Base-by-base conservation (phyloP, 768 basidiomycete genomes). In the Suillus tomentosus region DNA sequence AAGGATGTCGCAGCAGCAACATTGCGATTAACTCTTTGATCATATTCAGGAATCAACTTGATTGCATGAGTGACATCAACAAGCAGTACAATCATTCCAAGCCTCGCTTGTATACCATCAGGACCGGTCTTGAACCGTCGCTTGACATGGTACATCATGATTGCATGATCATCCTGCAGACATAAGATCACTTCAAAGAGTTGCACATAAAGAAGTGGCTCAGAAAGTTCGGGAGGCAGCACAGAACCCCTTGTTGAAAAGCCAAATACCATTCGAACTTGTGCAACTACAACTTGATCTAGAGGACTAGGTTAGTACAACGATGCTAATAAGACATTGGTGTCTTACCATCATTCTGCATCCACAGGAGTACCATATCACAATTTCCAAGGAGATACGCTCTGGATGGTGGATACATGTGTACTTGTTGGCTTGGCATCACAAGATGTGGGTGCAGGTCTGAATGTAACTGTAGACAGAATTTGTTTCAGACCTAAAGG, bases 31-130 rank as follows among this genome's bases (percentile, higher is more conserved):
- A 60, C 17, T 36, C 15, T 4, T 34, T 27, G 11, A 24, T 42
- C 59, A 60, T 60, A 60, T 17, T 40, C 59, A 60, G 59, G 59
- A 47, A 60, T 43, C 39, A 60, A 37, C 22, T 60, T 22, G 5
- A 60, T 43, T 1, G 59, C 17, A 19, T 60, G 59, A 27, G 59
- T 60, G 13, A 60, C 45, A 24, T 42, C 19, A 10, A 43, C 31
- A 24, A 60, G 43, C 9, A 42, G 8, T 5, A 60, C 15, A 7
- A 60, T 22, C n/a, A 31, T 34, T 11, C 59, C 42, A 27, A 60
- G n/a, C 45, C 40, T 19, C 6, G 19, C 15, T 19, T 1, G 17
- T 43, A 17, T 43, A 6, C 42, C 15, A 43, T 43, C 42, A 43
- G 42, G 42, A 7, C 42, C 1, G 17, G 42, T 43, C 7, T 43